phyloP scores from a whole-genome alignment of 2,329 filamentous ascomycete species.

The Ascosphaera aggregata region DNA sequence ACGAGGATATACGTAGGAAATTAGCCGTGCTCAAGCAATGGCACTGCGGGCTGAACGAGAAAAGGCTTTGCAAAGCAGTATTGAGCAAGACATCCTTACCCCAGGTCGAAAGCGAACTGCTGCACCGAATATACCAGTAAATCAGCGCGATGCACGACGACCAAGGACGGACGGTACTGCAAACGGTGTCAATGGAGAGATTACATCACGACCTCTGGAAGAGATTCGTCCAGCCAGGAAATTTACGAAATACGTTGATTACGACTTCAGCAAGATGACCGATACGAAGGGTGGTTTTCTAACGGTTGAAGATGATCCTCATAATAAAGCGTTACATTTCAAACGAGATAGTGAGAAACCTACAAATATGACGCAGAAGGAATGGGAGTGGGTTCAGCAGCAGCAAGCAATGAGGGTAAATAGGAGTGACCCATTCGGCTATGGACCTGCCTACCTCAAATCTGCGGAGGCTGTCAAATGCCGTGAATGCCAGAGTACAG shows the following conservation, averaged over 20 bases:
- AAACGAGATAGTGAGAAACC: constrained; percentile 40
- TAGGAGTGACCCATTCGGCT: constrained; percentile 68
- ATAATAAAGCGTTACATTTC: constrained; percentile 51
- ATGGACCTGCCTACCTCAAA: constrained; percentile 55
- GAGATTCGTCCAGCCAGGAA: constrained; percentile 56
- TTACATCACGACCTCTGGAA: constrained; percentile 18
- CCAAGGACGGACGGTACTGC: too few species aligned
- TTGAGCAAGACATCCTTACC: too few species aligned
- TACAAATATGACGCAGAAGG: constrained; percentile 64
- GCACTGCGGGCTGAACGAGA: too few species aligned
- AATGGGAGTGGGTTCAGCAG: constrained; percentile 74
- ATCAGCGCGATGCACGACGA: too few species aligned
- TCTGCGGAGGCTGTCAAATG: constrained; percentile 48
- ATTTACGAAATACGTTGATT: constrained; percentile 88
- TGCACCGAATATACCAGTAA: too few species aligned
- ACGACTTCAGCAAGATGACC: constrained; percentile 94
- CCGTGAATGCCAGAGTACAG: constrained; percentile 55
- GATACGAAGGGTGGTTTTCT: constrained; percentile 95
- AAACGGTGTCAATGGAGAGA: too few species aligned
- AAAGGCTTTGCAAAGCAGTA: too few species aligned
- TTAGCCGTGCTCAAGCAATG: too few species aligned
- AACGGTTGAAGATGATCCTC: constrained; percentile 73
- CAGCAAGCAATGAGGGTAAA: constrained; percentile 47
- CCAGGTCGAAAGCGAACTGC: too few species aligned
- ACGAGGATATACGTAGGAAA: too few species aligned